Base-by-base conservation (phyloP, 805 yeast species). In the Suhomyces emberorum region DNA sequence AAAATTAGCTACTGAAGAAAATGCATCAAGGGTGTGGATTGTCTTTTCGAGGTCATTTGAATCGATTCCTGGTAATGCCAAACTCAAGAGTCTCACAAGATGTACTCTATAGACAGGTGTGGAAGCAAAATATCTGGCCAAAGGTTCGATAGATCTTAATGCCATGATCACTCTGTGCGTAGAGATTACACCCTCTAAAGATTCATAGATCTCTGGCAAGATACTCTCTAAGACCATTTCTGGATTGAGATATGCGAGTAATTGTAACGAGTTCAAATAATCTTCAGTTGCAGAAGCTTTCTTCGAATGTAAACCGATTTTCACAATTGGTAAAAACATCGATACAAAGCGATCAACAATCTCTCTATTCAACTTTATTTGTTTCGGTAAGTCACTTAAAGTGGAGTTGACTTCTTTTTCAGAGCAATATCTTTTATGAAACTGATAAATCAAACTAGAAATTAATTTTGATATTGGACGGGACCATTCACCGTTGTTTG, bases 401-500 rank as follows among this genome's bases (percentile, higher is more conserved):
- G 38, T 11, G 0, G 65, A 44, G 57, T 69, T 12, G 20, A 54
- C 49, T 35, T 54, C 72, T 29, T 52, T 58, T 48, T 83, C 89
- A 35, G 68, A 59, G 34, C 70, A 61, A 25, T 54, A 63, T 49
- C 95, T 69, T 35, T 74, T 72, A 50, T 81, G 87, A 40, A 77
- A 79, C 44, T 74, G 74, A 32, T 71, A 66, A 0, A 80, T 73
- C 35, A 87, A 61, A 29, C 78, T 73, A 42, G 74, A 71, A n/a
- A 84, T 64, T 18, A 85, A 72, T 39, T 76, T 76, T 1, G 95
- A 72, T 20, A 91, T 74, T 4, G 81, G 65, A 18, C 72, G 59
- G 0, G 95, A 75, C 97, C 98, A 89, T n/a, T 73, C 72, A 0
- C 96, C 98, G n/a, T 70, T 59, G 55, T 89, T 89, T 0, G 98